phyloP scores from a whole-genome alignment of 1,139 yeast genomes.

The Geotrichum europaeum region DNA sequence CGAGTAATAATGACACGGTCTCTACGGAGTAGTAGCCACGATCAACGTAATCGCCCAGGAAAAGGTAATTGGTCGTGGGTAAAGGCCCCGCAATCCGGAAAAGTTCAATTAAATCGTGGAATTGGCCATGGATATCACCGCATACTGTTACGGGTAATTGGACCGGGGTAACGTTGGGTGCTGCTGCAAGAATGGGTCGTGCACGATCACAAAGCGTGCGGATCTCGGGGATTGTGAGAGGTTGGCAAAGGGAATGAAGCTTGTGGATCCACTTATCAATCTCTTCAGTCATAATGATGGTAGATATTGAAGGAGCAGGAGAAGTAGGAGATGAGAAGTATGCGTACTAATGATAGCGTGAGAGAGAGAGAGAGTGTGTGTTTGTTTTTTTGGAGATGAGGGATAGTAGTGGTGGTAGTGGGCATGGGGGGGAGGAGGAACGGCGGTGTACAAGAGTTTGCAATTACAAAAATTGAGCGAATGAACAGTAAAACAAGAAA shows the following conservation, averaged over 20 bases:
- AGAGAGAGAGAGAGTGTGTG: background rate
- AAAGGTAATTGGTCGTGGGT: conserved; percentile 73
- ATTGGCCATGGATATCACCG: conserved; percentile 97
- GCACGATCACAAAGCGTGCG: conserved; percentile 64
- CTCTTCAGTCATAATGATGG: conserved; percentile 1
- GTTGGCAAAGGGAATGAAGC: conserved; percentile 66
- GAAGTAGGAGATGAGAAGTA: background rate
- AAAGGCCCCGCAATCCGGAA: conserved; percentile 86
- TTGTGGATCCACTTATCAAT: conserved; percentile 60
- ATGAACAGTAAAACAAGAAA: background rate
- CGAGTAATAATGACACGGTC: conserved; percentile 67
- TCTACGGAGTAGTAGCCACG: conserved; percentile 95
- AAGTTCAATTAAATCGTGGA: conserved; percentile 85
- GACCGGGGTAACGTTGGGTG: conserved; percentile 90
- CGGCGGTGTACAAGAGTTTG: background rate
- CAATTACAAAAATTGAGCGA: background rate
- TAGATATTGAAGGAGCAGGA: background rate
- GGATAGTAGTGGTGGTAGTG: background rate
- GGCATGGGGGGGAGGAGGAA: background rate
- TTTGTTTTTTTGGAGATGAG: background rate
- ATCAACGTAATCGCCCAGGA: conserved; percentile 92
- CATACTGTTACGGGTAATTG: conserved; percentile 97
- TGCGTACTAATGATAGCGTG: too few relatives aligned
- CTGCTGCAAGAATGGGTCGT: conserved; percentile 72
- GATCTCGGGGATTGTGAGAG: conserved; percentile 76